A percentile compares a stretch with the other conserved stretches of the same genome.
phyloP scores from a whole-genome alignment of 2,329 filamentous ascomycete genomes.

The Metarhizium rileyi region DNA sequence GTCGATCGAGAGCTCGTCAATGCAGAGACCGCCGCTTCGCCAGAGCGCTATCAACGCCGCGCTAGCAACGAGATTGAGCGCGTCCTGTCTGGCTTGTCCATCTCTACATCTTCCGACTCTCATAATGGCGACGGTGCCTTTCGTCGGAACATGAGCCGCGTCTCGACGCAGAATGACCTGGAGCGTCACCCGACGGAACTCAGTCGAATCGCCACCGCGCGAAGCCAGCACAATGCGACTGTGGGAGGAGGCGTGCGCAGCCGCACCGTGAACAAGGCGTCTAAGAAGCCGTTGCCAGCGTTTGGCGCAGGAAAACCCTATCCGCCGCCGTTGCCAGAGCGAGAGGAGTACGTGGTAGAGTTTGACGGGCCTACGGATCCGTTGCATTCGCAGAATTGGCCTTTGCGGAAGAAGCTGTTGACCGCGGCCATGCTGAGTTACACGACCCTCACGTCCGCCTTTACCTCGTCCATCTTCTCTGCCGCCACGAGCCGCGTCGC shows the following conservation, averaged over 20 bases:
- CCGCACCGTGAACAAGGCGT: conserved; percentile 35
- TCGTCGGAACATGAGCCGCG: conserved; percentile 44
- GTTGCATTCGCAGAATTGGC: conserved; percentile 82
- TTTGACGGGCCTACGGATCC: conserved; percentile 80
- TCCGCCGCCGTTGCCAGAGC: conserved; percentile 57
- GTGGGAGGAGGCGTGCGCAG: conserved; percentile 44
- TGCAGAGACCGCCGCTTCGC: conserved; percentile 46
- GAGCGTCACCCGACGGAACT: conserved; percentile 61
- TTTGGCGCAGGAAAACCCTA: conserved; percentile 69
- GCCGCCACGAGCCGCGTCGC: conserved; percentile 51
- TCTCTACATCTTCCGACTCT: conserved; percentile 38
- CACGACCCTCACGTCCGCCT: conserved; percentile 61
- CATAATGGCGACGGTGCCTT: conserved; percentile 22
- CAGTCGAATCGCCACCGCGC: conserved; percentile 59
- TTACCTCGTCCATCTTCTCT: conserved; percentile 68
- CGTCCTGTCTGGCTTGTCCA: conserved; percentile 42
- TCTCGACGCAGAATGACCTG: conserved; percentile 57
- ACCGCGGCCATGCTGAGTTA: conserved; percentile 62
- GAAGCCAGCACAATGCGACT: conserved; percentile 61
- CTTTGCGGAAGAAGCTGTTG: conserved; percentile 62
- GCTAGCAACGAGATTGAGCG: conserved; percentile 49
- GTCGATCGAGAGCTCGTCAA: conserved; percentile 43
- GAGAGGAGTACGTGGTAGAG: conserved; percentile 72
- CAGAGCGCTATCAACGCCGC: conserved; percentile 27
- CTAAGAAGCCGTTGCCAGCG: conserved; percentile 49